phyloP scores from a whole-genome alignment of 2,329 filamentous ascomycete species.

The Remersonia thermophila region DNA sequence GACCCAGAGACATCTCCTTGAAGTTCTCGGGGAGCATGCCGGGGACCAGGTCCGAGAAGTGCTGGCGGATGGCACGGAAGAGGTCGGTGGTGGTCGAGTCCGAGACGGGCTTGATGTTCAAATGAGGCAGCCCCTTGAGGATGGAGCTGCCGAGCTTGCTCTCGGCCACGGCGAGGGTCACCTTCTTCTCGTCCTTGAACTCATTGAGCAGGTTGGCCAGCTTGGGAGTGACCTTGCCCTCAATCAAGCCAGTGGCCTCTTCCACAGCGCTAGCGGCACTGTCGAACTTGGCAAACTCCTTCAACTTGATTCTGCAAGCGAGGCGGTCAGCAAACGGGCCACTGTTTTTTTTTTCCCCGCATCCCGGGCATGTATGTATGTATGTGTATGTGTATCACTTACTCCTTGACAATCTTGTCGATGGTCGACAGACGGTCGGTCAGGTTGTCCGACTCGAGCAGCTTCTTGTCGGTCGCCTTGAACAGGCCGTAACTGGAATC shows the following conservation, averaged over 20 bases:
- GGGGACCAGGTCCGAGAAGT: constrained; percentile 81
- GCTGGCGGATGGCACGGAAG: constrained; percentile 86
- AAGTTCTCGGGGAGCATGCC: constrained; percentile 76
- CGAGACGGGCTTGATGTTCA: constrained; percentile 72
- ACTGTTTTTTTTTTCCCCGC: too few species aligned
- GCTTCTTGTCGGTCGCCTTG: constrained; percentile 97
- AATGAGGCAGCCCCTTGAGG: constrained; percentile 67
- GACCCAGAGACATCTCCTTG: constrained; percentile 87
- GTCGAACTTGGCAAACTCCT: constrained; percentile 96
- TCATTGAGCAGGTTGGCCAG: constrained; percentile 71
- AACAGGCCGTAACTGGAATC: constrained; percentile 78
- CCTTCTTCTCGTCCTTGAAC: constrained; percentile 96
- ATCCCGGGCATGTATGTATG: too few species aligned
- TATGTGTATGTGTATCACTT: constrained; percentile 36
- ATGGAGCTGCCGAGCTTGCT: constrained; percentile 86
- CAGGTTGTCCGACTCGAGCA: constrained; percentile 77
- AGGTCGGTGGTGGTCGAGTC: constrained; percentile 76
- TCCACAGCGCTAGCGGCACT: constrained; percentile 82
- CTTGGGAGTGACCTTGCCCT: constrained; percentile 89
- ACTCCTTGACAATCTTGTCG: constrained; percentile 79
- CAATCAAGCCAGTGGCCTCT: constrained; percentile 77
- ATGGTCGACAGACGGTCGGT: constrained; percentile 62
- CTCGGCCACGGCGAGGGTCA: constrained; percentile 85
- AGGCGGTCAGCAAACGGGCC: too few species aligned
- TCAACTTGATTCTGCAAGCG: constrained; percentile 65